phyloP scores from a whole-genome alignment of 495 filamentous ascomycete genomes.

The Beverwykella pulmonaria region DNA sequence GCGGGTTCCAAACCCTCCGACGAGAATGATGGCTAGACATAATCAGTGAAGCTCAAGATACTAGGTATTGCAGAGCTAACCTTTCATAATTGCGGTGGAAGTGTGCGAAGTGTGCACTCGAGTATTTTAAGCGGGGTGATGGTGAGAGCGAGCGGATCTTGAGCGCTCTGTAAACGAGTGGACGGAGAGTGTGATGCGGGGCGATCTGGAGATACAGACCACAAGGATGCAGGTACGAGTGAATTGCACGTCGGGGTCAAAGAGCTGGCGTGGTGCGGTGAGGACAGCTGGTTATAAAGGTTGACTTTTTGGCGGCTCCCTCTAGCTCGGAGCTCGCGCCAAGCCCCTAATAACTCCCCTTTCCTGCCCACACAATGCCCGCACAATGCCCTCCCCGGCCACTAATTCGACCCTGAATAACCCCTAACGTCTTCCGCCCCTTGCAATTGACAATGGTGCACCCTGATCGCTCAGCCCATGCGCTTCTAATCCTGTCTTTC shows the following conservation, averaged over 20 bases:
- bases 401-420: constrained; percentile 5
- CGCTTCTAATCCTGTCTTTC: constrained; percentile 25
- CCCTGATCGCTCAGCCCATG: constrained; percentile 11
- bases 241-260: constrained; percentile 12
- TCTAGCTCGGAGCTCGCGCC: constrained; percentile 33
- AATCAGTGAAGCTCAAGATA: background rate
- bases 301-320: constrained; percentile 5
- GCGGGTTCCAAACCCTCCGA: constrained; percentile 98
- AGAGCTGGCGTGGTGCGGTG: constrained; percentile 11
- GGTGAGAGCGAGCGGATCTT: constrained; percentile 23
- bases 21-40: constrained; percentile 88
- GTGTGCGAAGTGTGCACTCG: background rate
- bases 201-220: background rate
- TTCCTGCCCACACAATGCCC: background rate
- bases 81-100: constrained; percentile 37
- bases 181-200: background rate
- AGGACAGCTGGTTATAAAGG: constrained; percentile 38
- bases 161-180: constrained; percentile 6
- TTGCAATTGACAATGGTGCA: constrained; percentile 11
- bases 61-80: constrained; percentile 12
- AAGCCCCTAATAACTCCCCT: constrained; percentile 24
- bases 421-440: constrained; percentile 21
- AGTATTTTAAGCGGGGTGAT: background rate
- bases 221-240: background rate
- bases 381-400: background rate